phyloP scores from a whole-genome alignment of 1,284 basidiomycete genomes.

The Athelia sp. region DNA sequence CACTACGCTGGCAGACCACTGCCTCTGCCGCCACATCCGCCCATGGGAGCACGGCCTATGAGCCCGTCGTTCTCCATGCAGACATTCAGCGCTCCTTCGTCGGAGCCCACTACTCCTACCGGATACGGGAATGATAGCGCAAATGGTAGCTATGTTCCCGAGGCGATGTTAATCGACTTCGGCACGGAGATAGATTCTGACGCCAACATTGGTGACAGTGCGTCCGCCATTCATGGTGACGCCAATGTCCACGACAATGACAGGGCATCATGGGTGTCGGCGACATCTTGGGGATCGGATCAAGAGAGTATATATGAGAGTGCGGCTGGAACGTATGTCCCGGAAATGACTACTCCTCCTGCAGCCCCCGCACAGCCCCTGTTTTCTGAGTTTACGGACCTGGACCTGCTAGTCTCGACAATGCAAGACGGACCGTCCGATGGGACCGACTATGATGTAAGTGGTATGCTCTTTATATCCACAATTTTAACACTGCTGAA shows the following conservation, averaged over 20 bases:
- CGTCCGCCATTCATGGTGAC: too few species aligned
- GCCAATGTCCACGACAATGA: background rate
- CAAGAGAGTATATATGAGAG: background rate
- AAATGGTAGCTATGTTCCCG: background rate
- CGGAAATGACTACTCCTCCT: background rate
- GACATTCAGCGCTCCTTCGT: too few species aligned
- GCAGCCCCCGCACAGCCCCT: conserved; percentile 3
- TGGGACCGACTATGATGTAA: conserved; percentile 58
- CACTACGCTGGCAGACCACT: background rate
- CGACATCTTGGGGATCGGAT: background rate
- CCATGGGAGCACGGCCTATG: background rate
- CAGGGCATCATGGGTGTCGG: background rate
- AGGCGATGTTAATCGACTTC: background rate
- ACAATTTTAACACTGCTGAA: background rate
- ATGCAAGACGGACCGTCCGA: conserved; percentile 38
- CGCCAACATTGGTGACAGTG: background rate
- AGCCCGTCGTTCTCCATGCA: too few species aligned
- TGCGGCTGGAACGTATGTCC: background rate
- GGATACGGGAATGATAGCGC: background rate
- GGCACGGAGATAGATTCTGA: background rate
- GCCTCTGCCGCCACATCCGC: background rate
- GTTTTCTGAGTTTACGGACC: conserved; percentile 48
- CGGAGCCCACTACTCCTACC: too few species aligned
- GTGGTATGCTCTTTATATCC: conserved; percentile 15
- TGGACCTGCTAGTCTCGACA: conserved; percentile 54